Evolutionary conservation across 2,329 filamentous ascomycete species (phyloP), one percentile per base, ranked within the genome.

Genomic region (Diaporthe longicolla): DNA sequence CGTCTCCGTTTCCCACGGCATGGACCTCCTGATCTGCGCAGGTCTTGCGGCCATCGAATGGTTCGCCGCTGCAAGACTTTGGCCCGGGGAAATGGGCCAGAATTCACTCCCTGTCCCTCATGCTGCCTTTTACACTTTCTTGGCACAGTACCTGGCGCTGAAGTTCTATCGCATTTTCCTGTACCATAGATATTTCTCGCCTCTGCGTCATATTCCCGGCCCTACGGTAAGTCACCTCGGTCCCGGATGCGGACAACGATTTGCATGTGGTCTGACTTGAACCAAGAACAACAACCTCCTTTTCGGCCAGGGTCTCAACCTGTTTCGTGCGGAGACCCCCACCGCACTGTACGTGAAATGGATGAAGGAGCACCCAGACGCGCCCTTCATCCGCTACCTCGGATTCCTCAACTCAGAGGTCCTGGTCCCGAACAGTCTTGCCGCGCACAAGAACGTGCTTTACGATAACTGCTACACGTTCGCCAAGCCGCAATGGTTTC

Each of bases 381-480:
- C 78, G 11, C 81, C 82, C 1, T 82, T 85, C 70, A 84, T 86
- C 73, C 81, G 84, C 17, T 84, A 84, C 72, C 71, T 83, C 1
- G 80, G 79, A 3, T 76, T 84, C 19, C 79, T 77, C 9, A 82
- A 83, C 65, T 77, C 74, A n/a, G 84, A 85, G 76, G 78, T 79
- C 3, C 77, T 86, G 7, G 74, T 86, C 8, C 78, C 83, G 21
- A 85, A 84, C 77, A 83, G 77, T 55, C 74, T 82, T 4, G 78
- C 77, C 5, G 81, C 83, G 0, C 79, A 83, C 73, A 82, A 81
- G 58, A 82, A 83, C 32, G 79, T 85, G 1, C 75, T 85, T n/a
- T 80, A 83, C 71, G 83, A 81, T 5, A 78, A 84, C n/a, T 82
- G 78, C 37, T 85, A 86, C 57, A 77, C 79, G 4, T 84, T 85